A percentile compares a stretch with the other conserved stretches of the same genome.
Evolutionary conservation across 2,329 filamentous ascomycete genomes (phyloP).

Genomic region (Ceratocystis destructans): DNA sequence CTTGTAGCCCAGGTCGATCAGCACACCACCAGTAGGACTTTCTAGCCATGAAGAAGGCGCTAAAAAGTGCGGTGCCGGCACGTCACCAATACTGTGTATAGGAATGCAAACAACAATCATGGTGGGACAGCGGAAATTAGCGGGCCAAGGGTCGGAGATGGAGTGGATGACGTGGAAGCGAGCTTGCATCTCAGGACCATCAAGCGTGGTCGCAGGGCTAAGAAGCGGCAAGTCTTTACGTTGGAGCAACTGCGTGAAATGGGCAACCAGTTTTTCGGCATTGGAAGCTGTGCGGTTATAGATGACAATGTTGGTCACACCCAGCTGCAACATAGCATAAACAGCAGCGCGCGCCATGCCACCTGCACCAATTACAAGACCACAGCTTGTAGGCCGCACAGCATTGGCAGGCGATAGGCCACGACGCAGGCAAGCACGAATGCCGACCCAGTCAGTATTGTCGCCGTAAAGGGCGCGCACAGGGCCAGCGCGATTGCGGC

Average conservation of each 20-base stretch:
- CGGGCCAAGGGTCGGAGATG: conserved; percentile 50
- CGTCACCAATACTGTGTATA: conserved; percentile 50
- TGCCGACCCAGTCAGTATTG: conserved; percentile 73
- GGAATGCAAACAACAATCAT: conserved; percentile 67
- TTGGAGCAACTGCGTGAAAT: conserved; percentile 49
- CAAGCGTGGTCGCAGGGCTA: conserved; percentile 21
- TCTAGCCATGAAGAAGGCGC: conserved; percentile 56
- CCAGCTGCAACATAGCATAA: conserved; percentile 65
- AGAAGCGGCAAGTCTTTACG: conserved; percentile 32
- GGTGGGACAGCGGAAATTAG: conserved; percentile 48
- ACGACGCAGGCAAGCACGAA: conserved; percentile 56
- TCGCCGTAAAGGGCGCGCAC: conserved; percentile 61
- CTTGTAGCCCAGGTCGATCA: conserved; percentile 63
- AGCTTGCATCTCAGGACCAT: conserved; percentile 25
- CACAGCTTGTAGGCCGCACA: conserved; percentile 41
- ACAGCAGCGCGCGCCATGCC: conserved; percentile 69
- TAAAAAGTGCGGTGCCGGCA: conserved; percentile 54
- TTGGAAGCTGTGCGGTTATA: conserved; percentile 57
- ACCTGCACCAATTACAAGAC: conserved; percentile 50
- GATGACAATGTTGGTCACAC: conserved; percentile 61
- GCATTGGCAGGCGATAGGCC: conserved; percentile 60
- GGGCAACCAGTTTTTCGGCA: conserved; percentile 51
- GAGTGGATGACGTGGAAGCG: conserved; percentile 45
- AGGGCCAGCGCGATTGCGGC: conserved; percentile 47
- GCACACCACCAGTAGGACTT: conserved; percentile 60